Percentiles rank a stretch among this genome's conserved stretches.
These are phyloP conservation scores for Malus orientalis DNA, from an alignment of 306 rosid genomes.

Conservation along the genomic window DNA sequence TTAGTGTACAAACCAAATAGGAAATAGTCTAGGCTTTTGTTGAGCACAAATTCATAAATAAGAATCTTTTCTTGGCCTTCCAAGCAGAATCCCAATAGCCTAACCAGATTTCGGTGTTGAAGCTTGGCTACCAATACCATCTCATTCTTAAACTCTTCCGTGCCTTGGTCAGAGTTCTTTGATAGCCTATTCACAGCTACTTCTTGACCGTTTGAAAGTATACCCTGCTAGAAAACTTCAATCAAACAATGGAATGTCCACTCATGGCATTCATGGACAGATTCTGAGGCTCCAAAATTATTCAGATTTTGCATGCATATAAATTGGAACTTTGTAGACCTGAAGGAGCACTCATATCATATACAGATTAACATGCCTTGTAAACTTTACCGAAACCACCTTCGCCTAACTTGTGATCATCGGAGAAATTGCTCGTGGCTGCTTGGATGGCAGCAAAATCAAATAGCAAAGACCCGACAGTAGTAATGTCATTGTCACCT, in stretches of 20 bases:
- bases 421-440: slow-evolving; percentile 19
- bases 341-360: no score
- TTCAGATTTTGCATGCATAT: neutral
- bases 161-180: slow-evolving; percentile 40
- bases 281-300: neutral
- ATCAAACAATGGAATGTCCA: neutral
- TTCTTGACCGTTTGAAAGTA: slow-evolving; percentile 31
- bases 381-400: slow-evolving; percentile 29
- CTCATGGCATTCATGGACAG: no score
- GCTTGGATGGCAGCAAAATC: slow-evolving; percentile 10
- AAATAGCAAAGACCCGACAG: slow-evolving; percentile 11
- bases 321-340: neutral
- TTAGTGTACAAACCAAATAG: slow-evolving; percentile 25
- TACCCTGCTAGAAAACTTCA: slow-evolving; percentile 25
- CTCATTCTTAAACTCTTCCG: slow-evolving; percentile 49
- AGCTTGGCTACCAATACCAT: slow-evolving; percentile 46
- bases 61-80: slow-evolving; percentile 51
- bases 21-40: slow-evolving; percentile 44
- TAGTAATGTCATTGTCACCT: neutral
- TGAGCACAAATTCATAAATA: slow-evolving; percentile 42
- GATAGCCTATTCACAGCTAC: slow-evolving; percentile 65
- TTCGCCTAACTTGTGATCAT: slow-evolving; percentile 14
- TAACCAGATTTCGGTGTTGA: slow-evolving; percentile 49
- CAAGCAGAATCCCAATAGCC: slow-evolving; percentile 42
- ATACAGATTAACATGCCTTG: neutral